Percentiles rank a stretch among this genome's conserved stretches.
These are phyloP conservation scores for Microdochium nivale DNA, from an alignment of 2,329 filamentous ascomycete genomes.

Conservation along the genomic window DNA sequence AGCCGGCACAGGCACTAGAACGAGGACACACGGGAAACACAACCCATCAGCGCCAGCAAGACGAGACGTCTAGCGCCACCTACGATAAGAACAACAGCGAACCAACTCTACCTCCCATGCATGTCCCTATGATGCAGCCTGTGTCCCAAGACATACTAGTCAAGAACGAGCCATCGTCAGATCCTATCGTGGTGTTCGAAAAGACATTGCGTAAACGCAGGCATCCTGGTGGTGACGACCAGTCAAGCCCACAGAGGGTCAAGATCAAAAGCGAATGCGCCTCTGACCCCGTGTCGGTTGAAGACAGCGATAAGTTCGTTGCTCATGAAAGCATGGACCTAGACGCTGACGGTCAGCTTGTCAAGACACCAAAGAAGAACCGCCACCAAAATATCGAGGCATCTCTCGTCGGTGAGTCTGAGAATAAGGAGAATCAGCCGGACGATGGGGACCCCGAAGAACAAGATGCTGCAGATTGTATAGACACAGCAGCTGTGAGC, in stretches of 20 bases:
- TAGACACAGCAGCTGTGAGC: neutral
- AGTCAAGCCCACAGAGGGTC: conserved; percentile 11
- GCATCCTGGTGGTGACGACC: conserved; percentile 14
- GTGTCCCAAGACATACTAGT: conserved; percentile 12
- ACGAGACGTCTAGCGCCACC: neutral
- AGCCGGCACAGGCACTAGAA: neutral
- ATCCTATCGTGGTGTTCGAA: conserved; percentile 44
- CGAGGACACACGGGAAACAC: neutral
- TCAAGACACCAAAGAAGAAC: conserved; percentile 32
- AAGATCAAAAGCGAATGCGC: conserved; percentile 34
- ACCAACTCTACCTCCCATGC: conserved; percentile 17
- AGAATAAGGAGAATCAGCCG: neutral
- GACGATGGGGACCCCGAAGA: neutral
- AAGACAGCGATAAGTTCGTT: conserved; percentile 19
- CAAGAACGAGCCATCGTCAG: conserved; percentile 47
- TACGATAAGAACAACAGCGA: conserved; percentile 4
- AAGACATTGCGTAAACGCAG: conserved; percentile 40
- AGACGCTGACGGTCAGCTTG: conserved; percentile 36
- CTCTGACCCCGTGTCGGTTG: conserved; percentile 19
- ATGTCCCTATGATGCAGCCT: conserved; percentile 10
- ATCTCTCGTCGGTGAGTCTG: neutral
- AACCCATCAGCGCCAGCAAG: neutral
- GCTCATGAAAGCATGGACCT: conserved; percentile 53
- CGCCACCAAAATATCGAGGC: conserved; percentile 3
- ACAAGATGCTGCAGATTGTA: neutral